Conservation (phyloP, 2,329 filamentous ascomycete species). For the Daldinia eschscholtzii region DNA sequence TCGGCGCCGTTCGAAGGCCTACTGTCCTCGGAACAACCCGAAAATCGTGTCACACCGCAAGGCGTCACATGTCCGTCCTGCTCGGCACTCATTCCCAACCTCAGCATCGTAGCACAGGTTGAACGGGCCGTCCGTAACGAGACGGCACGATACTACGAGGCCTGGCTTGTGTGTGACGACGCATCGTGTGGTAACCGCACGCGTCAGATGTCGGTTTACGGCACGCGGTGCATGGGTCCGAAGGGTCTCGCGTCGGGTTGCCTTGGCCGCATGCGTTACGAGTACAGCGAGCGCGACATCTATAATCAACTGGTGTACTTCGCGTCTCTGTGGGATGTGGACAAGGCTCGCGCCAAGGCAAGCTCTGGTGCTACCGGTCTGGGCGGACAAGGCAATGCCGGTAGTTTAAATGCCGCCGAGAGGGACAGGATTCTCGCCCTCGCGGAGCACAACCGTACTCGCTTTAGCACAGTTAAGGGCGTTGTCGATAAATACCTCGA, state of each 20-base stretch:
- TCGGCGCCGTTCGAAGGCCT: constrained; percentile 83
- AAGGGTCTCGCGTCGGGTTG: constrained; percentile 88
- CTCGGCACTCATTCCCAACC: constrained; percentile 71
- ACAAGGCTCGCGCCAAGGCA: constrained; percentile 75
- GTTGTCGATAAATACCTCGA: constrained; percentile 87
- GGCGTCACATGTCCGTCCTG: constrained; percentile 83
- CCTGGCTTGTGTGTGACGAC: constrained; percentile 92
- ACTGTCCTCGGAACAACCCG: constrained; percentile 65
- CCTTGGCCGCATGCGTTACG: constrained; percentile 87
- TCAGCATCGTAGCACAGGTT: constrained; percentile 86
- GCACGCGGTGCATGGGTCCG: constrained; percentile 88
- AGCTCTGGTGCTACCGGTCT: constrained; percentile 60
- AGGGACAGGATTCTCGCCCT: constrained; percentile 76
- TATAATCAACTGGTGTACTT: constrained; percentile 97
- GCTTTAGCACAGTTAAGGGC: constrained; percentile 81
- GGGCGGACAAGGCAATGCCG: constrained; percentile 45
- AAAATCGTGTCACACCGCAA: constrained; percentile 68
- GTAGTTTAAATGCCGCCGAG: constrained; percentile 63
- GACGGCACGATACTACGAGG: constrained; percentile 89
- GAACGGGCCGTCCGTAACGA: constrained; percentile 85
- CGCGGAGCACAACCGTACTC: constrained; percentile 82
- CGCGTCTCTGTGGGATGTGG: constrained; percentile 86
- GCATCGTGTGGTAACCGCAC: constrained; percentile 87
- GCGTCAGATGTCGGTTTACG: constrained; percentile 92
- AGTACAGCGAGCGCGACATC: constrained; percentile 87